These are phyloP conservation scores for Dittrichia graveolens DNA, from an alignment of 129 eudicot genomes.

Conservation along the genomic window DNA sequence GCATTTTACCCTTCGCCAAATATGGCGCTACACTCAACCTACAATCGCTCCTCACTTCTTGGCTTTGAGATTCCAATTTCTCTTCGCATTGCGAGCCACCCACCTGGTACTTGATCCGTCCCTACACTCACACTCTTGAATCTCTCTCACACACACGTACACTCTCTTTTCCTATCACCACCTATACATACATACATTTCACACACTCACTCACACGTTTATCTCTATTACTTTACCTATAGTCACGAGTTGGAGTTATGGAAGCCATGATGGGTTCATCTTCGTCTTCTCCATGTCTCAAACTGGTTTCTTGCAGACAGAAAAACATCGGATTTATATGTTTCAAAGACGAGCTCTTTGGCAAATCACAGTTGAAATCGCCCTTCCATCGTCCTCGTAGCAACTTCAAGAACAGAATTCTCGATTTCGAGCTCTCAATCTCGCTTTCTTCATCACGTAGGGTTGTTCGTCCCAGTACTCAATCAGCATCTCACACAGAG, in stretches of 20 bases:
- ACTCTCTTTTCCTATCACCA: slow-evolving; percentile 15
- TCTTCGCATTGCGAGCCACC: slow-evolving; percentile 27
- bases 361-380: not conserved
- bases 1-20: not conserved
- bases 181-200: slow-evolving; percentile 7
- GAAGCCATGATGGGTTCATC: slow-evolving; percentile 17
- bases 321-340: not conserved
- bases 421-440: slow-evolving; percentile 27
- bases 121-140: slow-evolving; percentile 1
- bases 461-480: slow-evolving; percentile 20
- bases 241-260: slow-evolving; percentile 5
- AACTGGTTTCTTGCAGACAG: slow-evolving; percentile 20
- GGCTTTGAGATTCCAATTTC: slow-evolving; percentile 13
- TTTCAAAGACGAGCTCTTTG: not conserved
- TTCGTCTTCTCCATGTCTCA: slow-evolving; percentile 15
- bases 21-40: not conserved
- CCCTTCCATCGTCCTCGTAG: slow-evolving; percentile 17
- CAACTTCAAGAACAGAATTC: slow-evolving; percentile 5
- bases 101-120: slow-evolving; percentile 33
- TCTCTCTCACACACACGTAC: not conserved
- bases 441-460: slow-evolving; percentile 13
- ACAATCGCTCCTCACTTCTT: slow-evolving; percentile 6
- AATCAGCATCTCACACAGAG: slow-evolving; percentile 30
- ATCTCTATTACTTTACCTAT: slow-evolving; percentile 11
- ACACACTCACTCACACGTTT: not conserved